Evolutionary conservation across 2,329 filamentous ascomycete species (phyloP), one percentile per base, ranked within the genome.

Genomic region (Gyromitra esculenta): DNA sequence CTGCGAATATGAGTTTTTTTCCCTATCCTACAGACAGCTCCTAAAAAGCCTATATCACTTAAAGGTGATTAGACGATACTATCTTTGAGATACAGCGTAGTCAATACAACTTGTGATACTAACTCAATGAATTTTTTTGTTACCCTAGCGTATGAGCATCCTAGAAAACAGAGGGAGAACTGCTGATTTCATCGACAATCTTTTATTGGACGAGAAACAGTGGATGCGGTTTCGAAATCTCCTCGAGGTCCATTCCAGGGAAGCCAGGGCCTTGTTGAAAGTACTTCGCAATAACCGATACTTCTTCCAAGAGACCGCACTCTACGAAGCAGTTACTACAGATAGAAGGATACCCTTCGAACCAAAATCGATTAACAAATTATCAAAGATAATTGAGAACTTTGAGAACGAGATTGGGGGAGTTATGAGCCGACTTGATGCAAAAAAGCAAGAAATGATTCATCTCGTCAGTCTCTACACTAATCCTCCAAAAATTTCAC

Each of bases 101-200:
- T 21, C 11, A 21, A n/a, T 8, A 56, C 4, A 13, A 1, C 52
- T 52, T 2, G 11, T 45, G 43, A 4, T 13, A 45, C 48, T 8
- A 52, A 8, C 5, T 18, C 48, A 15, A 52, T 8, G 21, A 52
- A 21, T 21, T 52, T 21, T 52, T n/a, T 15, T 52, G 48, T 2
- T 18, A n/a, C 18, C 5, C 31, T 15, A 56, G 52, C 52, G 25
- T 15, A 56, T 31, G 25, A 56, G 18, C 21, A 25, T 56, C 9
- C 21, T 56, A 7, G 21, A 31, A 21, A 56, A 56, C 4, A 15
- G 25, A 8, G 52, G 52, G 8, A 25, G 52, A 13, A 56, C 52
- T 31, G 52, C 25, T 31, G 25, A 56, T 35, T 56, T 56, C 52
- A 56, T 56, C 7, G 52, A 56, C 21, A 56, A 56, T 15, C 52